Base-by-base conservation (phyloP, 225 moss, liverwort and hornwort species). In the Sphagnum contortum region DNA sequence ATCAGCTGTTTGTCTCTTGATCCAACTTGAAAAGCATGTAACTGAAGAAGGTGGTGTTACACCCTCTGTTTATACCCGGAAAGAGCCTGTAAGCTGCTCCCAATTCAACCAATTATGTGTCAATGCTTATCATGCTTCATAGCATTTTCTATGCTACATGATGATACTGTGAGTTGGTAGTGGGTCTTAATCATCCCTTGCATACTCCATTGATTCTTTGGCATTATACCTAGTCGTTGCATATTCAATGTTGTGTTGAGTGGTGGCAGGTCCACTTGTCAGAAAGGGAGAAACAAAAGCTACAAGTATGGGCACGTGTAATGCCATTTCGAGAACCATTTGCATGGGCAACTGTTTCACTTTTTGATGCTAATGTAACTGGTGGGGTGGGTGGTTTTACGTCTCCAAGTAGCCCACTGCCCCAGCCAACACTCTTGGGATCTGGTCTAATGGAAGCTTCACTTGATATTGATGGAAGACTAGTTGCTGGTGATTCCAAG, bases 301-400 rank as follows among this genome's bases (percentile, higher is more conserved):
- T 95, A 57, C 94, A 91, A 72, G 91, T 91, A 59, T 91, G 91
- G 94, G 94, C 91, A 47, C 80, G 91, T 73, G 86, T 95, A 64
- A 95, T 95, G 94, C 94, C 94, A 44, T 95, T 91, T 70, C 81
- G 88, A 69, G 94, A 95, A 68, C 91, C 94, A 55, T 91, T 95
- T 83, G 83, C 91, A 47, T 95, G 94, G 94, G 89, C 91, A 65
- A 81, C 79, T 57, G 91, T 95, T 65, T 86, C 94, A 11, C 79
- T 95, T 10, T 95, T 91, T 86, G 94, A 95, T 73, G 73, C 89
- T 55, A 88, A 80, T n/a, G 70, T 79, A 60, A 87, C 92, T 77
- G 91, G 91, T 65, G 88, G 89, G 57, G 72, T 95, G 49, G 94
- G 91, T 70, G 94, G 94, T 46, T 95, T 95, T 77, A 87, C 91